Percentiles rank a stretch among this genome's conserved stretches.
Conservation (phyloP, 306 rosid genomes). For the Vicia villosa region DNA sequence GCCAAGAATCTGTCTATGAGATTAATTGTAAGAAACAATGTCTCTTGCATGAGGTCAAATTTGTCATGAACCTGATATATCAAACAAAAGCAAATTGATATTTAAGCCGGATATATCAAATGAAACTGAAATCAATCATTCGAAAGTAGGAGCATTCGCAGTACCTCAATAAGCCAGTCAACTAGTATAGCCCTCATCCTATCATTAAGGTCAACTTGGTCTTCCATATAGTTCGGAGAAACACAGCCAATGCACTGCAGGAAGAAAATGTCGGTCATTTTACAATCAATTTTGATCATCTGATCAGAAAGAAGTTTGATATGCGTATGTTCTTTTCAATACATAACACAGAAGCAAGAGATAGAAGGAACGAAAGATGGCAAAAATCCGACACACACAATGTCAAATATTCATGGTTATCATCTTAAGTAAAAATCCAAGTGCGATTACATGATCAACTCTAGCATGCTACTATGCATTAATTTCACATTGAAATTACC, state of each 20-base stretch:
- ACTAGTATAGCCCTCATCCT: constrained; percentile 87
- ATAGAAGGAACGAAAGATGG: neutral
- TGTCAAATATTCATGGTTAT: neutral
- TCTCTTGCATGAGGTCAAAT: constrained; percentile 86
- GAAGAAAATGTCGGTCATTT: neutral
- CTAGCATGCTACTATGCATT: neutral
- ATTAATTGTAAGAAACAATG: constrained; percentile 85
- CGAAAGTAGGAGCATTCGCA: constrained; percentile 2
- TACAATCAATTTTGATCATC: neutral
- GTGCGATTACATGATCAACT: neutral
- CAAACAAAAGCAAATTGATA: constrained; percentile 17
- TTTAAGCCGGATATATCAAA: neutral
- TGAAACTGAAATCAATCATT: neutral
- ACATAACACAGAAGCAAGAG: neutral
- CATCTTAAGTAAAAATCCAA: neutral
- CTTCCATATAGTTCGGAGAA: constrained; percentile 63
- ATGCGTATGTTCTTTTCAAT: neutral
- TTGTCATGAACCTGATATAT: constrained; percentile 85
- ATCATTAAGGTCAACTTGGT: constrained; percentile 82
- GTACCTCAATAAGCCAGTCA: constrained; percentile 98
- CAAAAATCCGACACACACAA: neutral
- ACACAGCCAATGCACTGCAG: constrained; percentile 69
- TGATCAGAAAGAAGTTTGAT: neutral
- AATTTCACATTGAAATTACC: neutral
- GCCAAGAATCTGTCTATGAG: constrained; percentile 83